phyloP scores from a whole-genome alignment of 768 basidiomycete species.

The Dentipellis sp. region DNA sequence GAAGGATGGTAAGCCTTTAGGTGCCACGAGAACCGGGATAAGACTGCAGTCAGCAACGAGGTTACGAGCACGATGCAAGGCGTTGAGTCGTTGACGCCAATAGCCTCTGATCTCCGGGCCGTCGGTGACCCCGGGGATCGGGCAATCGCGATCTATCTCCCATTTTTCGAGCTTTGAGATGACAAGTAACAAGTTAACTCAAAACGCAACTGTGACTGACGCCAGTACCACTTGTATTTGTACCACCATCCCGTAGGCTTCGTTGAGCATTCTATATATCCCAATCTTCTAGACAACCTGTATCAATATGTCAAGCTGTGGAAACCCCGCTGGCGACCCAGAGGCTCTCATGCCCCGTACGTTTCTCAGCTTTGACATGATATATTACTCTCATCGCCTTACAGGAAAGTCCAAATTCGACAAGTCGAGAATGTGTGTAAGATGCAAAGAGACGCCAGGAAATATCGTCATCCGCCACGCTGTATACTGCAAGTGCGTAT shows the following conservation, averaged over 20 bases:
- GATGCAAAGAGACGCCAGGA: slow-evolving; percentile 58
- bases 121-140: not conserved
- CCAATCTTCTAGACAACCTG: not conserved
- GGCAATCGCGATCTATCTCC: not conserved
- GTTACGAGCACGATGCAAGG: not conserved
- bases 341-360: slow-evolving; percentile 62
- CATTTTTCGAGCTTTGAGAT: no score
- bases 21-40: no score
- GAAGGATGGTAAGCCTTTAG: no score
- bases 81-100: not conserved
- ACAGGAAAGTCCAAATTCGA: slow-evolving; percentile 61
- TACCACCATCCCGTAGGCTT: not conserved
- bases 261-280: no score
- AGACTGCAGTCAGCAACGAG: no score
- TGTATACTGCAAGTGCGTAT: slow-evolving; percentile 70
- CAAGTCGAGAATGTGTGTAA: slow-evolving; percentile 58
- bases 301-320: slow-evolving; percentile 31
- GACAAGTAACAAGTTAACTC: no score
- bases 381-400: not conserved
- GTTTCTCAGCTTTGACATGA: slow-evolving; percentile 14
- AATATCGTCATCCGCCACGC: slow-evolving; percentile 71
- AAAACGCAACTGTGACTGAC: no score
- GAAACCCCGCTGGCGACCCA: slow-evolving; percentile 48
- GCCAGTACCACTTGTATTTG: not conserved
- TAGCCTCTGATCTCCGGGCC: not conserved